Conservation (phyloP, 306 rosid species). For the Mimosa pudica region DNA sequence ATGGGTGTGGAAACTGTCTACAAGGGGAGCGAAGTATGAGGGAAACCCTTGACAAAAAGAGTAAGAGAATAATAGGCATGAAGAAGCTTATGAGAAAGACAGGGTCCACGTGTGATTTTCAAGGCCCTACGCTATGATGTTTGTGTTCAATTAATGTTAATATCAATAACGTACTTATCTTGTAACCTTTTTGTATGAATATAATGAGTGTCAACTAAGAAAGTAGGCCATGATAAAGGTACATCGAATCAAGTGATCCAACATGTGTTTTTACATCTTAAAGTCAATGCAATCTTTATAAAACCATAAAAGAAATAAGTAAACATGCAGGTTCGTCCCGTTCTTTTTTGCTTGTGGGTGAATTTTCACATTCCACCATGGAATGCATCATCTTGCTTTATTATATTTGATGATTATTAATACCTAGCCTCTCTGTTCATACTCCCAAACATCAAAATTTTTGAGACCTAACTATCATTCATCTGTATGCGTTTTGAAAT, state of each 20-base stretch:
- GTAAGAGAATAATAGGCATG: slow-evolving; percentile 44
- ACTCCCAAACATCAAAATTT: background rate
- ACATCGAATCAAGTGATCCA: slow-evolving; percentile 40
- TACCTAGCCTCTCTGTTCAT: slow-evolving; percentile 40
- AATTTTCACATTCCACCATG: slow-evolving; percentile 42
- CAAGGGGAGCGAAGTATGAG: slow-evolving; percentile 41
- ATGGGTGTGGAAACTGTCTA: slow-evolving; percentile 45
- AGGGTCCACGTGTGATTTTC: slow-evolving; percentile 76
- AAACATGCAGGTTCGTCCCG: slow-evolving; percentile 17
- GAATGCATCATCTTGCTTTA: slow-evolving; percentile 42
- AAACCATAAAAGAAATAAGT: slow-evolving; percentile 42
- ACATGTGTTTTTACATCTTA: slow-evolving; percentile 44
- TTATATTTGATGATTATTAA: slow-evolving; percentile 37
- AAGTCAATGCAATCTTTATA: slow-evolving; percentile 67
- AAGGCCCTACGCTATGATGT: slow-evolving; percentile 63
- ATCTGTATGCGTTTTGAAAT: slow-evolving; percentile 5
- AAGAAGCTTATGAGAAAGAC: slow-evolving; percentile 57
- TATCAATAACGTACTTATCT: slow-evolving; percentile 43
- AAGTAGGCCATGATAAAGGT: slow-evolving; percentile 55
- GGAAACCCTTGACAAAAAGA: slow-evolving; percentile 68
- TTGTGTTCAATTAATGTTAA: slow-evolving; percentile 41
- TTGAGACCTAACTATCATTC: background rate
- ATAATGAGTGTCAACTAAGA: slow-evolving; percentile 55
- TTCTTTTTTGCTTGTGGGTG: background rate
- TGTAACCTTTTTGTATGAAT: slow-evolving; percentile 49